Percentiles rank a stretch among this genome's conserved stretches.
Evolutionary conservation across 495 filamentous ascomycete species (phyloP).

Genomic region (Penicillium bialowiezense): DNA sequence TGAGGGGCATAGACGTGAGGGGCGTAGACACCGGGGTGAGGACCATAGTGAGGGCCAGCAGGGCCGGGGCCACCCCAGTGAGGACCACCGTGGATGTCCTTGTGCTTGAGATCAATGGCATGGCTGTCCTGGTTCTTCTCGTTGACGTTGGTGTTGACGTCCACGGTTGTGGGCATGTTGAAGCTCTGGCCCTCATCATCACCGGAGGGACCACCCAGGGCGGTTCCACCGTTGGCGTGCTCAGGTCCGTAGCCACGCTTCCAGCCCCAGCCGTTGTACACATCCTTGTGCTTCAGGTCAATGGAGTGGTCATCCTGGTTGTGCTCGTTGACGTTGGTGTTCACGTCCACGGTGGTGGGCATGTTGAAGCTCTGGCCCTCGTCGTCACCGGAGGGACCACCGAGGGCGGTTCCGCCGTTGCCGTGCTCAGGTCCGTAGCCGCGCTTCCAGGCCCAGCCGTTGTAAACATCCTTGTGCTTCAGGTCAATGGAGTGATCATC

Average conservation of each 20-base stretch:
- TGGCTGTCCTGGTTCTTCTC: constrained; percentile 24
- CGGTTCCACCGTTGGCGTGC: constrained; percentile 13
- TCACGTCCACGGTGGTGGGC: constrained; percentile 16
- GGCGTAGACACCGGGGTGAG: neutral
- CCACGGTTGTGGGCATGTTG: constrained; percentile 17
- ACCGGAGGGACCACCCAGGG: constrained; percentile 24
- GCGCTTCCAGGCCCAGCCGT: too few relatives aligned
- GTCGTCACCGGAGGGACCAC: constrained; percentile 27
- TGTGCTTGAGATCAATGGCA: constrained; percentile 17
- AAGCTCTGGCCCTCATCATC: constrained; percentile 30
- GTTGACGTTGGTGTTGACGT: constrained; percentile 15
- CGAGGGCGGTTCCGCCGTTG: constrained; percentile 19
- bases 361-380: constrained; percentile 25
- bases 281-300: constrained; percentile 13
- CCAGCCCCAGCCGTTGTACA: neutral
- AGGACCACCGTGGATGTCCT: constrained; percentile 8
- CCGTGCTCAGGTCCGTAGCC: too few relatives aligned
- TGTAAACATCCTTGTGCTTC: constrained; percentile 11
- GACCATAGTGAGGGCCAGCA: neutral
- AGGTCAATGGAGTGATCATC: constrained; percentile 21
- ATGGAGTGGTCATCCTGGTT: constrained; percentile 25
- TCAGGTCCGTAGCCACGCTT: too few relatives aligned
- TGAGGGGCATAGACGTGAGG: neutral
- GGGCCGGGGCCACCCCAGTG: constrained; percentile 4
- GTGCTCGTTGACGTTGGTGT: constrained; percentile 17